Evolutionary conservation across 169 alveolate genomes (phyloP).

Genomic region (Plasmodium vivax): DNA sequence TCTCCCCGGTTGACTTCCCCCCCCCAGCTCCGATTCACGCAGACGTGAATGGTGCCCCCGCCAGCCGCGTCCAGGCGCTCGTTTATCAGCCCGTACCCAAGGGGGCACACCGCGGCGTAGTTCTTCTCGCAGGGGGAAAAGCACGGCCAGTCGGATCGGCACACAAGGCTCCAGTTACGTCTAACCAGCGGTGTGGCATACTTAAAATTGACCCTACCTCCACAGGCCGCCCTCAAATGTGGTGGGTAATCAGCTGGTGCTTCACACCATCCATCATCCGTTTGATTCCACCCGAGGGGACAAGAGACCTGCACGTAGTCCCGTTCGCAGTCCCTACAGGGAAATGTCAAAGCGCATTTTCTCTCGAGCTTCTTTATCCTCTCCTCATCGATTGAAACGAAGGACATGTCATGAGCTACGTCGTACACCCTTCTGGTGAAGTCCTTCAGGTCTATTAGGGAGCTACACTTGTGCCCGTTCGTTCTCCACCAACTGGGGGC

Average conservation of each 20-base stretch:
- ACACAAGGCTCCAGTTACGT: slow-evolving; percentile 79
- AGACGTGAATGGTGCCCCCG: slow-evolving; percentile 12
- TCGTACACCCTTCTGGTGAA: slow-evolving; percentile 31
- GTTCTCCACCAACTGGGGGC: slow-evolving; percentile 28
- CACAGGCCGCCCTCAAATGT: slow-evolving; percentile 74
- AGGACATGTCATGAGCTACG: slow-evolving; percentile 71
- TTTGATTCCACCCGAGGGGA: slow-evolving; percentile 81
- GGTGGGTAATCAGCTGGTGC: slow-evolving; percentile 68
- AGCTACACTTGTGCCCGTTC: slow-evolving; percentile 40
- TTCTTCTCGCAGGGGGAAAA: slow-evolving; percentile 47
- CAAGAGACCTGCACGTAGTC: slow-evolving; percentile 79
- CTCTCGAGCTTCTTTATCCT: slow-evolving; percentile 2
- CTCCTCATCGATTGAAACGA: slow-evolving; percentile 23
- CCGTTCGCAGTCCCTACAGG: slow-evolving; percentile 65
- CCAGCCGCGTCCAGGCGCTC: not conserved
- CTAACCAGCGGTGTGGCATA: slow-evolving; percentile 77
- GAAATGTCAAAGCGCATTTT: slow-evolving; percentile 10
- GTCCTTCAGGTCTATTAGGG: slow-evolving; percentile 54
- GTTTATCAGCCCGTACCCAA: slow-evolving; percentile 63
- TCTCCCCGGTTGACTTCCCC: no score
- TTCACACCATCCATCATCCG: slow-evolving; percentile 71
- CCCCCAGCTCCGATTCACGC: slow-evolving; percentile 35
- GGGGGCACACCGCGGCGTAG: slow-evolving; percentile 35
- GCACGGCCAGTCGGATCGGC: slow-evolving; percentile 79
- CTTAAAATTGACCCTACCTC: slow-evolving; percentile 77